Percentiles rank a stretch among this genome's conserved stretches.
phyloP scores from a whole-genome alignment of 106 monocot genomes.

The Apostasia shenzhenica region DNA sequence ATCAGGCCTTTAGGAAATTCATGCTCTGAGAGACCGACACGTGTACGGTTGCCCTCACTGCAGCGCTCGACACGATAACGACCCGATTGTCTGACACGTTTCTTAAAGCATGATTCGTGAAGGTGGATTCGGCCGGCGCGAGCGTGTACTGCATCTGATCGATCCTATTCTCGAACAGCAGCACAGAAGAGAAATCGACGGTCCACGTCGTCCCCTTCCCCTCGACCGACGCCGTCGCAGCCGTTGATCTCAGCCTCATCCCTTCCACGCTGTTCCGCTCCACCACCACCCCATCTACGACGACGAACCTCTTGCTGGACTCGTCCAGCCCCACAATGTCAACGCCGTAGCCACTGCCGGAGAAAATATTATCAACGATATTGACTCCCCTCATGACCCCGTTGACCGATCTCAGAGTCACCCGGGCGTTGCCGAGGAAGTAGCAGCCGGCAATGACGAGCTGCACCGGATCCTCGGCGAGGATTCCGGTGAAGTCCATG shows the following conservation, averaged over 20 bases:
- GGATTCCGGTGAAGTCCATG: conserved; percentile 44
- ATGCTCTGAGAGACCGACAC: conserved; percentile 17
- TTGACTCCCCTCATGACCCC: conserved; percentile 20
- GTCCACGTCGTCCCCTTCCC: conserved; percentile 32
- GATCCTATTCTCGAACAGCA: conserved; percentile 37
- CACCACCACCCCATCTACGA: conserved; percentile 37
- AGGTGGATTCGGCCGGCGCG: conserved; percentile 4
- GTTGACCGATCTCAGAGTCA: conserved; percentile 36
- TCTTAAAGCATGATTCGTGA: conserved; percentile 28
- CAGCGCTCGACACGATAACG: conserved; percentile 28
- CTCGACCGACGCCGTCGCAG: conserved; percentile 13
- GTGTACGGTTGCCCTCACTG: conserved; percentile 32
- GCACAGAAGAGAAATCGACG: conserved; percentile 23
- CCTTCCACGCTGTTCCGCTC: conserved; percentile 19
- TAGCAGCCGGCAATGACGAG: conserved; percentile 28
- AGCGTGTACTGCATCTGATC: conserved; percentile 46
- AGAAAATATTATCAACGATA: conserved; percentile 51
- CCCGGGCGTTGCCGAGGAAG: conserved; percentile 39
- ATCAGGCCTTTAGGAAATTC: too few species aligned
- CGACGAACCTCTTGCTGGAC: conserved; percentile 9
- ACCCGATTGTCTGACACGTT: conserved; percentile 33
- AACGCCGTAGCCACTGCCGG: conserved; percentile 8
- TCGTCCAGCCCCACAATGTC: conserved; percentile 25
- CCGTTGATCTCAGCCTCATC: conserved; percentile 34
- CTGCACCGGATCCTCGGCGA: conserved; percentile 43